Evolutionary conservation across 495 filamentous ascomycete species (phyloP), one percentile per base, ranked within the genome.

Genomic region (Trichoderma orchidacearum): DNA sequence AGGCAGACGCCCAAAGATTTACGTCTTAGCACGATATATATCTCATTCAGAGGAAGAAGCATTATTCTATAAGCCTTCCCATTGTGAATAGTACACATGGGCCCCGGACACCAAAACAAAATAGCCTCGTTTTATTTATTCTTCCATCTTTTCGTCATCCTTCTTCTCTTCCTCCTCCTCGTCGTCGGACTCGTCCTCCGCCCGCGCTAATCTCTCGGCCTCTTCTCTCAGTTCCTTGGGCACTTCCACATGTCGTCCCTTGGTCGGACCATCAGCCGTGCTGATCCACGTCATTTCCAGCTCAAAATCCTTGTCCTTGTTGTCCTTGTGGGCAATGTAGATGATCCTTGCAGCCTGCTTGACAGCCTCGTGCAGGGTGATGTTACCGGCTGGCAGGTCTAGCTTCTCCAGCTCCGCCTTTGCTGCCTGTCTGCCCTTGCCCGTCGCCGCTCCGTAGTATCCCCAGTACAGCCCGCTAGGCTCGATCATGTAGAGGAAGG

Each of bases 251-350:
- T 98, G 93, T 59, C 79, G 82, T 53, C 90, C 90, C 71, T 92
- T 90, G 34, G 90, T 94, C n/a, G 89, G 87, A 13, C 89, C 89
- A 45, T 86, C 81, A 41, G 80, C 63, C 21, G 78, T 81, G 70
- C 88, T 94, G 62, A 97, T 85, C 93, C 93, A 98, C 59, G 87
- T 90, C 93, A 98, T 95, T 77, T 98, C 93, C 31, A 98, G 75
- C 79, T 98, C 94, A 62, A 97, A 97, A 30, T 98, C 94, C 76
- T 97, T 98, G 72, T 98, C 93, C 66, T 84, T 83, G 79, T 88
- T 95, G 66, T 98, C 93, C 66, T 95, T 90, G 68, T 98, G 93
- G 51, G 93, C 90, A 53, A 95, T 81, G 69, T 95, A 91, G 70
- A 98, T 96, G 63, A 98, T 97, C 41, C 89, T 76, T 56, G 93